phyloP scores from a whole-genome alignment of 805 yeast genomes.

The Kurtzmaniella fragi region DNA sequence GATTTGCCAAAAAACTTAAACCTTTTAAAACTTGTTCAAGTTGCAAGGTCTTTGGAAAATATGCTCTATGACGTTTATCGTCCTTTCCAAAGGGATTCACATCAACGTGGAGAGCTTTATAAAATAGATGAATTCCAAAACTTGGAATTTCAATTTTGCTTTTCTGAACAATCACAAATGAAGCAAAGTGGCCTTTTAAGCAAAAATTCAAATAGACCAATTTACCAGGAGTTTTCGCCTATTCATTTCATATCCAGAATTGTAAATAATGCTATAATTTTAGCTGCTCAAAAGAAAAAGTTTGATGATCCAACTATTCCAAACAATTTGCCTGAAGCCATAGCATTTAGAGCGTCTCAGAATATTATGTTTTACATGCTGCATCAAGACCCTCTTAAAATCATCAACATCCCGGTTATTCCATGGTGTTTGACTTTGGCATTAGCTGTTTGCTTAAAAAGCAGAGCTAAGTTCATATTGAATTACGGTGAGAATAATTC shows the following conservation, averaged over 20 bases:
- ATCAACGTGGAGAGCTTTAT: slow-evolving; percentile 10
- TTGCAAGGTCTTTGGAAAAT: slow-evolving; percentile 20
- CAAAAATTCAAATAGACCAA: background rate
- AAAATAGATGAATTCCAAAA: slow-evolving; percentile 21
- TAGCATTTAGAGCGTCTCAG: slow-evolving; percentile 17
- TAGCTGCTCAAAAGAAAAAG: slow-evolving; percentile 21
- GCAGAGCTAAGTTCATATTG: slow-evolving; percentile 9
- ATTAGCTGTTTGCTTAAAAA: slow-evolving; percentile 20
- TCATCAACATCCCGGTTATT: slow-evolving; percentile 20
- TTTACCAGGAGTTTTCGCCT: slow-evolving; percentile 6
- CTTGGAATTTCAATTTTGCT: slow-evolving; percentile 21
- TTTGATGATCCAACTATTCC: slow-evolving; percentile 18
- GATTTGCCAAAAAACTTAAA: slow-evolving; percentile 23
- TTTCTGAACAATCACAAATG: slow-evolving; percentile 10
- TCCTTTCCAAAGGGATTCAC: slow-evolving; percentile 16
- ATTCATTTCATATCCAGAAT: slow-evolving; percentile 22
- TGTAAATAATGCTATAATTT: slow-evolving; percentile 21
- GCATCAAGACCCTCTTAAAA: slow-evolving; percentile 12
- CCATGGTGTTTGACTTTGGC: slow-evolving; percentile 23
- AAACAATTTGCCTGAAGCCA: slow-evolving; percentile 18
- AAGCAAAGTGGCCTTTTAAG: background rate
- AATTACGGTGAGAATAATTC: slow-evolving; percentile 1
- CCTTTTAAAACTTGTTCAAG: slow-evolving; percentile 21
- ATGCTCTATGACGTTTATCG: slow-evolving; percentile 18
- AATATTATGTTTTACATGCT: slow-evolving; percentile 22